These are phyloP conservation scores for Gautieria morchelliformis DNA, from an alignment of 768 basidiomycete genomes.

Conservation along the genomic window DNA sequence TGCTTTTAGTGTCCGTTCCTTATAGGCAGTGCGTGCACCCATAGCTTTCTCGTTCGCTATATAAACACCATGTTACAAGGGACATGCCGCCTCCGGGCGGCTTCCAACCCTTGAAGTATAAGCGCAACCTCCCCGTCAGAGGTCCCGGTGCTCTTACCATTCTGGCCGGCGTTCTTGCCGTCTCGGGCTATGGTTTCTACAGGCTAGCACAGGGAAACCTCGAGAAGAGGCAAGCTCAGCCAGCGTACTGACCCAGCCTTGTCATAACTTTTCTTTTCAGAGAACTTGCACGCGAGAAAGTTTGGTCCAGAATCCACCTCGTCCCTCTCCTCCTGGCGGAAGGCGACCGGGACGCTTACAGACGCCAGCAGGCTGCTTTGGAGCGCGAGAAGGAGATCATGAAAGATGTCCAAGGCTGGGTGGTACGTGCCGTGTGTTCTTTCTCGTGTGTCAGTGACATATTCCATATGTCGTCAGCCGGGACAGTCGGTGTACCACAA, in stretches of 20 bases:
- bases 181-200: constrained; percentile 91
- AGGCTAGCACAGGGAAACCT: constrained; percentile 82
- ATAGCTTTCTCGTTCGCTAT: not conserved
- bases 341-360: constrained; percentile 82
- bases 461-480: constrained; percentile 35
- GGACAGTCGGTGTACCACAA: constrained; percentile 85
- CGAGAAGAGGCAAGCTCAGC: constrained; percentile 75
- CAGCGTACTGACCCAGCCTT: not conserved
- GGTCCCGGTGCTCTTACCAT: constrained; percentile 80
- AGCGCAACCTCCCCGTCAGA: constrained; percentile 85
- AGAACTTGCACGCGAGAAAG: constrained; percentile 86
- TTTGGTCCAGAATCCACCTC: constrained; percentile 92
- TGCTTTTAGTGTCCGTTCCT: constrained; percentile 42
- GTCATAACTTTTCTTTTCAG: constrained; percentile 32
- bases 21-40: constrained; percentile 48
- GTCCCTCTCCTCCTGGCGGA: constrained; percentile 90
- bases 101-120: constrained; percentile 89
- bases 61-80: constrained; percentile 31
- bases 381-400: constrained; percentile 83
- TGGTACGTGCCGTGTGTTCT: constrained; percentile 50
- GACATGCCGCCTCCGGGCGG: constrained; percentile 95
- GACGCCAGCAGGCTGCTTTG: constrained; percentile 67
- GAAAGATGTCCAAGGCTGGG: constrained; percentile 90
- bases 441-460: not conserved
- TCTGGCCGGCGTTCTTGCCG: constrained; percentile 74